phyloP scores from a whole-genome alignment of 257 asterid genomes.

The Thymus mandschuricus region DNA sequence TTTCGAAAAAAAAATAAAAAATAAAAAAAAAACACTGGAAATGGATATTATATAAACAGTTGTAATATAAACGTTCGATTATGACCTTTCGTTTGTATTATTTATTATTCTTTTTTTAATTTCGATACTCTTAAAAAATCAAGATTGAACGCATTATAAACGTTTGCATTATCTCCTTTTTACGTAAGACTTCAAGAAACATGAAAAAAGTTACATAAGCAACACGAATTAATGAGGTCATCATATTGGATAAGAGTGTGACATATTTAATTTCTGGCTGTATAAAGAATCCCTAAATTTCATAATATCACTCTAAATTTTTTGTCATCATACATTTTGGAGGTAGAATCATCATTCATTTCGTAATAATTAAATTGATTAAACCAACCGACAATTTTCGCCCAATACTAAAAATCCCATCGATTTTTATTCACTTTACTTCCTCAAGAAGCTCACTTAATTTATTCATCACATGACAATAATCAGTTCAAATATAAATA shows the following conservation, averaged over 20 bases:
- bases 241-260: not conserved
- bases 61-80: too few species aligned
- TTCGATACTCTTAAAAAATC: too few species aligned
- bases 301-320: not conserved
- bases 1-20: too few species aligned
- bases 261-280: not conserved
- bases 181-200: too few species aligned
- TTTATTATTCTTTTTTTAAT: too few species aligned
- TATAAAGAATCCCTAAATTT: not conserved
- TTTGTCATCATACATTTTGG: not conserved
- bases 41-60: too few species aligned
- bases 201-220: not conserved
- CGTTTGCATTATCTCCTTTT: too few species aligned
- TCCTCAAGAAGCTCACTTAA: slow-evolving; percentile 28
- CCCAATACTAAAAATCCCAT: slow-evolving; percentile 17
- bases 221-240: not conserved
- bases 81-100: too few species aligned
- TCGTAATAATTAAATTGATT: slow-evolving; percentile 16
- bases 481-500: too few species aligned
- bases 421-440: slow-evolving; percentile 25
- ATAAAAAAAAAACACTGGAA: too few species aligned
- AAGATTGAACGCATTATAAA: too few species aligned
- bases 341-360: slow-evolving; percentile 11
- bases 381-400: slow-evolving; percentile 14
- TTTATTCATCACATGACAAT: not conserved